Conservation (phyloP, 305 asterid species). For the Fraxinus paxiana region DNA sequence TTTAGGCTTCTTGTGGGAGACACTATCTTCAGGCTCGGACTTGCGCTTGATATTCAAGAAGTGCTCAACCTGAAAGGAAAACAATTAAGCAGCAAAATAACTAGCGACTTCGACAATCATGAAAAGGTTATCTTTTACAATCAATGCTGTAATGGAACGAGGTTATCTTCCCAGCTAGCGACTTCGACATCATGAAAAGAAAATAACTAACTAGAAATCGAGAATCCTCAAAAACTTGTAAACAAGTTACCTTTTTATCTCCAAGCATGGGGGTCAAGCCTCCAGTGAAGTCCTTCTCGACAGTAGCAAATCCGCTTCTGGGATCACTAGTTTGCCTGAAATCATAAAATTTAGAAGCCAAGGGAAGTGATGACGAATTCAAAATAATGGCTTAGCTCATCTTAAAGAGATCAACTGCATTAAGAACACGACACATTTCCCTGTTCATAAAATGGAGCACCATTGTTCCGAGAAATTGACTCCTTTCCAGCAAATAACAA, state of each 20-base stretch:
- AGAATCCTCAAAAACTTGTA: not conserved
- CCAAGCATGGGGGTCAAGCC: conserved; percentile 97
- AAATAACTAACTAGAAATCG: not conserved
- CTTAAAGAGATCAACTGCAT: not conserved
- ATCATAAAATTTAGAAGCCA: not conserved
- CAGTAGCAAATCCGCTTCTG: conserved; percentile 82
- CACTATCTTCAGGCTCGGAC: conserved; percentile 45
- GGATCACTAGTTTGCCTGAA: conserved; percentile 95
- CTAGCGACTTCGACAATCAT: not conserved
- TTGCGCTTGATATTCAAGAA: conserved; percentile 82
- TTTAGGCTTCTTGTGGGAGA: conserved; percentile 63
- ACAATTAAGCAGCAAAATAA: not conserved
- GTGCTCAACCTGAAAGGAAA: conserved; percentile 65
- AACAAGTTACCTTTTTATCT: conserved; percentile 66
- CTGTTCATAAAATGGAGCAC: not conserved
- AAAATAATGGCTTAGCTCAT: not conserved
- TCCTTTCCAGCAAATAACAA: not conserved
- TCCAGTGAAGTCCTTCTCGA: conserved; percentile 78
- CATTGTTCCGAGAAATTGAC: not conserved
- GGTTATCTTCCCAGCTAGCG: not conserved
- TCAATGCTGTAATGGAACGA: too few relatives aligned
- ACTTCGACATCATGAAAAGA: not conserved
- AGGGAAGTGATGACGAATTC: not conserved
- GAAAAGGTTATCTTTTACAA: too few relatives aligned
- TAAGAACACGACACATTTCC: not conserved